Percentiles rank a stretch among this genome's conserved stretches.
These are phyloP conservation scores for Penicillium subrubescens DNA, from an alignment of 495 filamentous ascomycete genomes.

Conservation along the genomic window DNA sequence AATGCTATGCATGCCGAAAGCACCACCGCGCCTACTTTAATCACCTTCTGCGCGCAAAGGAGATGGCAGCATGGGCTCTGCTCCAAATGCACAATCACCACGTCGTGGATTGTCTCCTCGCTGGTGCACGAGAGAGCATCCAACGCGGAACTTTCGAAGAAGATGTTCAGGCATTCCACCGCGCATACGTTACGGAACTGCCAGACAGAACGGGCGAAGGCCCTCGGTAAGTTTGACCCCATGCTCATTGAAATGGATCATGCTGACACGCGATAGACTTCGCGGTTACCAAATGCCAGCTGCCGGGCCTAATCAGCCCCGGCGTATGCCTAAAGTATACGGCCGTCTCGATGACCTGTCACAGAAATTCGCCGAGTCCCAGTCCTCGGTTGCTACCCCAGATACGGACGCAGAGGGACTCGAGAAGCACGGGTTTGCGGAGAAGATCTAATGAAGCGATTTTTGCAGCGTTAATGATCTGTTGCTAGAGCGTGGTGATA, in stretches of 20 bases:
- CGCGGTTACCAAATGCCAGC: constrained; percentile 84
- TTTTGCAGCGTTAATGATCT: background rate
- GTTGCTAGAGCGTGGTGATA: background rate
- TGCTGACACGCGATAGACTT: constrained; percentile 45
- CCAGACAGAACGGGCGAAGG: constrained; percentile 75
- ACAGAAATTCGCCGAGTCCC: constrained; percentile 53
- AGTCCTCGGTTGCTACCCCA: constrained; percentile 49
- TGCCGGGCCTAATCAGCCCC: constrained; percentile 61
- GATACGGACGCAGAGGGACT: constrained; percentile 56
- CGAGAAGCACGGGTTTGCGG: constrained; percentile 62
- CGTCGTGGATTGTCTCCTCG: constrained; percentile 73
- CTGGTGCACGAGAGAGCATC: constrained; percentile 63
- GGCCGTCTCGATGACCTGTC: constrained; percentile 53
- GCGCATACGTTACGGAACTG: constrained; percentile 64
- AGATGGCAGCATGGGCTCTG: constrained; percentile 95
- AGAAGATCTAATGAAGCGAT: constrained; percentile 35
- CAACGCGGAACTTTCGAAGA: constrained; percentile 62
- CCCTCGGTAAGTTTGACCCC: constrained; percentile 59
- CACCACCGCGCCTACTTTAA: constrained; percentile 88
- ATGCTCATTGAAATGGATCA: constrained; percentile 1
- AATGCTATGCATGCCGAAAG: constrained; percentile 79
- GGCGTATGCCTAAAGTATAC: constrained; percentile 70
- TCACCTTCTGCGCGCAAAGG: constrained; percentile 82
- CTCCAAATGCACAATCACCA: constrained; percentile 89
- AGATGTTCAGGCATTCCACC: constrained; percentile 57